Percentiles rank a stretch among this genome's conserved stretches.
phyloP scores from a whole-genome alignment of 2,329 filamentous ascomycete species.

The Venturia oleaginea region DNA sequence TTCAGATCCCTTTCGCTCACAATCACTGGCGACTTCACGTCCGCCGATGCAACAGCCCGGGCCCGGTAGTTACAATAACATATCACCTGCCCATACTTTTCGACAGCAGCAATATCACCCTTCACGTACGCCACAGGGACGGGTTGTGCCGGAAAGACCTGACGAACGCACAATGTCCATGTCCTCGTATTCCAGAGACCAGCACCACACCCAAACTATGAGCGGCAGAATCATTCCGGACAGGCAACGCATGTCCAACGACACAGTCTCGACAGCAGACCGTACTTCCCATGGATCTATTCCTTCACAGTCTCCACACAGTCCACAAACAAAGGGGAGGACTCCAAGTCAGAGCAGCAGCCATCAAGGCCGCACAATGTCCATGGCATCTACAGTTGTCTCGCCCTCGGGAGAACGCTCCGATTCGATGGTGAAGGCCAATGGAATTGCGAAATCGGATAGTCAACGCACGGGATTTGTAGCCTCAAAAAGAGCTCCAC shows the following conservation, averaged over 20 bases:
- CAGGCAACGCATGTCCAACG: constrained; percentile 51
- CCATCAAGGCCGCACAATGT: constrained; percentile 60
- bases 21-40: constrained; percentile 74
- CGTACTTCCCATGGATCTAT: constrained; percentile 17
- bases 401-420: constrained; percentile 48
- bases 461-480: constrained; percentile 18
- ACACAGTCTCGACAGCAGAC: constrained; percentile 17
- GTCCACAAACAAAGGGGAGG: constrained; percentile 14
- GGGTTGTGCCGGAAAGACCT: constrained; percentile 81
- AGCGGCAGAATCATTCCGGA: constrained; percentile 86
- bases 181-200: constrained; percentile 70
- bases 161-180: constrained; percentile 95
- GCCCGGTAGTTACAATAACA: constrained; percentile 36
- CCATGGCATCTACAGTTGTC: constrained; percentile 74
- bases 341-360: constrained; percentile 12
- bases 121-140: constrained; percentile 76
- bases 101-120: constrained; percentile 67
- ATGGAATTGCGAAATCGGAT: constrained; percentile 32
- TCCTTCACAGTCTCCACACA: constrained; percentile 23
- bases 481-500: constrained; percentile 61
- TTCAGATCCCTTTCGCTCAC: constrained; percentile 79
- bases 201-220: constrained; percentile 77
- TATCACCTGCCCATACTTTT: constrained; percentile 62
- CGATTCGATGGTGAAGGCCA: constrained; percentile 46
- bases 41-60: constrained; percentile 57